A percentile compares a stretch with the other conserved stretches of the same genome.
These are phyloP conservation scores for Termitomyces sp. DNA, from an alignment of 768 basidiomycete genomes.

Conservation along the genomic window DNA sequence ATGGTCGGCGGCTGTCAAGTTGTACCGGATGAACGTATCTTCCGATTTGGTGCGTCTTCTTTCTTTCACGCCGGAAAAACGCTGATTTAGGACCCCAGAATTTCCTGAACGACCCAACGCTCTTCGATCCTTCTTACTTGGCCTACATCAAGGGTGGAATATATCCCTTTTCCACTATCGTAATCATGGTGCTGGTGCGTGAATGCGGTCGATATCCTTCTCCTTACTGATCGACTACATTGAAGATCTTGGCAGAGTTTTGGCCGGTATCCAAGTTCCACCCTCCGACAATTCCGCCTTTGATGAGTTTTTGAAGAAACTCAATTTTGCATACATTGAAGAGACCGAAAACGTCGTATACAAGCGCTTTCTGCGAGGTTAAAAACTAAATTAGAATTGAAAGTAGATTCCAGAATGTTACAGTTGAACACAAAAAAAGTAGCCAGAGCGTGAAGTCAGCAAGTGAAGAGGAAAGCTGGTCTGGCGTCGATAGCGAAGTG, in stretches of 20 bases:
- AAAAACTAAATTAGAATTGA: conserved; percentile 2
- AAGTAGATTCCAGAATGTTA: not conserved
- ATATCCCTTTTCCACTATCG: conserved; percentile 97
- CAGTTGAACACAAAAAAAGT: not conserved
- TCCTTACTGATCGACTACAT: conserved; percentile 3
- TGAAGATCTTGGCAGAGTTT: conserved; percentile 84
- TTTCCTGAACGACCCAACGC: conserved; percentile 96
- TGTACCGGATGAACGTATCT: conserved; percentile 82
- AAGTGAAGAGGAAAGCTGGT: not conserved
- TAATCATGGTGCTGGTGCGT: conserved; percentile 91
- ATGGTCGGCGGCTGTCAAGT: conserved; percentile 83
- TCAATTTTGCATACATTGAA: conserved; percentile 88
- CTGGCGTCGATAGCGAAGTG: not conserved
- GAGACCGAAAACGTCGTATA: conserved; percentile 90
- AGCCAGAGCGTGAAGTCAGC: not conserved
- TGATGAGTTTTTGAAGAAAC: conserved; percentile 62
- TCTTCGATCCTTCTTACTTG: conserved; percentile 82
- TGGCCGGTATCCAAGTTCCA: conserved; percentile 93
- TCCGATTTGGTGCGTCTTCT: conserved; percentile 77
- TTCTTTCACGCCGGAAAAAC: not conserved
- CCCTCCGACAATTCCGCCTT: conserved; percentile 61
- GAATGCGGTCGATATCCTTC: not conserved
- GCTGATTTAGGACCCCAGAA: conserved; percentile 40
- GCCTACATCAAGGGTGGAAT: conserved; percentile 84
- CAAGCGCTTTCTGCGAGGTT: conserved; percentile 56